phyloP scores from a whole-genome alignment of 1,284 basidiomycete genomes.

The Ustilago esculenta region DNA sequence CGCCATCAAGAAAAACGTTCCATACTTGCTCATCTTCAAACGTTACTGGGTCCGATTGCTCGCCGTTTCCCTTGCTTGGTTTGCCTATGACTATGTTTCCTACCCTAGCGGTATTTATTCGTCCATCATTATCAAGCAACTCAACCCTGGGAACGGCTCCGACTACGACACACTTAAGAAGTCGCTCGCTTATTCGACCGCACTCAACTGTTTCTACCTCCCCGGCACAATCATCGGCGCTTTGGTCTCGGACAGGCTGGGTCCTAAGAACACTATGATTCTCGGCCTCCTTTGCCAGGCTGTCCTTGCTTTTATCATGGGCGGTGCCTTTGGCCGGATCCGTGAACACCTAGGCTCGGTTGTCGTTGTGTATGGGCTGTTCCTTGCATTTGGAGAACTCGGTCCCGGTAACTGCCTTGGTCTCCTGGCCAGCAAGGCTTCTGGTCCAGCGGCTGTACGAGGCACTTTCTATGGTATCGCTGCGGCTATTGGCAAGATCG shows the following conservation, averaged over 20 bases:
- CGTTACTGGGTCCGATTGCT: conserved; percentile 79
- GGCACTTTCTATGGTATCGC: conserved; percentile 62
- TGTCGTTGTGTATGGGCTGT: conserved; percentile 84
- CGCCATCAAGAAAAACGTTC: conserved; percentile 79
- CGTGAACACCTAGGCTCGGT: conserved; percentile 68
- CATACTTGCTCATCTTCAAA: conserved; percentile 80
- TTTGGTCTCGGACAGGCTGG: conserved; percentile 72
- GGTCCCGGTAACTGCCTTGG: conserved; percentile 68
- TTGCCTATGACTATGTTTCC: conserved; percentile 53
- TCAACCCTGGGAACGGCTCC: conserved; percentile 69
- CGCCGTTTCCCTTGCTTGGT: conserved; percentile 79
- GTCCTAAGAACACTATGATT: conserved; percentile 62
- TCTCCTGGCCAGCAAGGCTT: conserved; percentile 54
- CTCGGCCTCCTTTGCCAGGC: conserved; percentile 56
- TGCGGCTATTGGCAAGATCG: conserved; percentile 86
- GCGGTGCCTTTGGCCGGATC: conserved; percentile 55
- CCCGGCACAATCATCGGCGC: conserved; percentile 80
- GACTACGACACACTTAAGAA: conserved; percentile 31
- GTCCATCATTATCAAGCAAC: conserved; percentile 77
- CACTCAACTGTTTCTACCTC: conserved; percentile 70
- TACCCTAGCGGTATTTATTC: conserved; percentile 76
- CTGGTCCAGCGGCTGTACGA: conserved; percentile 54
- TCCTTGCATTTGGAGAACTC: conserved; percentile 84
- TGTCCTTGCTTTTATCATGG: conserved; percentile 72
- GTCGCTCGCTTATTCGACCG: conserved; percentile 65